Evolutionary conservation across 805 yeast species (phyloP).

Genomic region (Yarrowia sp.): DNA sequence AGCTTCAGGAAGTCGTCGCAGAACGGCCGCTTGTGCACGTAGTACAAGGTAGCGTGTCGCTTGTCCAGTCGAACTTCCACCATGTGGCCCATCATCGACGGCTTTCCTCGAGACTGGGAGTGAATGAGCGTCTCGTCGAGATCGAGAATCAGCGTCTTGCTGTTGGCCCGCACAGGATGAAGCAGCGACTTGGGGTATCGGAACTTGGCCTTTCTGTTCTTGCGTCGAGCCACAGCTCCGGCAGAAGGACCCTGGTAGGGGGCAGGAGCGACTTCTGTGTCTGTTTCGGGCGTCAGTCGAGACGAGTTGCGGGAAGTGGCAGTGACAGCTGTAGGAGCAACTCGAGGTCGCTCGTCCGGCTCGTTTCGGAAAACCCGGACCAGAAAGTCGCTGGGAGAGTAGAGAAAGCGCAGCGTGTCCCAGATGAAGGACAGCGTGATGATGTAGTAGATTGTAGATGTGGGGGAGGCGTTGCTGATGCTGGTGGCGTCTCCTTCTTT

Average conservation of each 20-base stretch:
- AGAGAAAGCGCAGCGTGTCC: slow-evolving; percentile 11
- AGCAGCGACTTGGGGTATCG: slow-evolving; percentile 16
- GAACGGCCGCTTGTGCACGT: slow-evolving; percentile 87
- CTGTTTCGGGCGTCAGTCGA: slow-evolving; percentile 4
- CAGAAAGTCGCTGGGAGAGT: slow-evolving; percentile 1
- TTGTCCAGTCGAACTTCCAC: slow-evolving; percentile 72
- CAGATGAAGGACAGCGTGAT: slow-evolving; percentile 14
- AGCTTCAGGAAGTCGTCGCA: slow-evolving; percentile 80
- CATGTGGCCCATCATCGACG: slow-evolving; percentile 55
- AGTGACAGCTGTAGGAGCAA: background rate
- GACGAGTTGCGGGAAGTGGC: background rate
- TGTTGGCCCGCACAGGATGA: slow-evolving; percentile 30
- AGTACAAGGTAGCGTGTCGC: slow-evolving; percentile 75
- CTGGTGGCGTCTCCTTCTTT: background rate
- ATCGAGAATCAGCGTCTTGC: slow-evolving; percentile 78
- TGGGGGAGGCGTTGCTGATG: background rate
- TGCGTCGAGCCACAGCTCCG: background rate
- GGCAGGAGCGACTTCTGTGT: background rate
- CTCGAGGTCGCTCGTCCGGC: background rate
- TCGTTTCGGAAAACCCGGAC: slow-evolving; percentile 21
- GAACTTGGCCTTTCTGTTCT: slow-evolving; percentile 7
- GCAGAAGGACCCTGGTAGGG: background rate
- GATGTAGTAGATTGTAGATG: slow-evolving; percentile 7
- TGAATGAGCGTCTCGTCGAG: slow-evolving; percentile 94
- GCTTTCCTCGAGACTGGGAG: slow-evolving; percentile 65